phyloP scores from a whole-genome alignment of 495 filamentous ascomycete genomes.

The Penicillium diatomitis region DNA sequence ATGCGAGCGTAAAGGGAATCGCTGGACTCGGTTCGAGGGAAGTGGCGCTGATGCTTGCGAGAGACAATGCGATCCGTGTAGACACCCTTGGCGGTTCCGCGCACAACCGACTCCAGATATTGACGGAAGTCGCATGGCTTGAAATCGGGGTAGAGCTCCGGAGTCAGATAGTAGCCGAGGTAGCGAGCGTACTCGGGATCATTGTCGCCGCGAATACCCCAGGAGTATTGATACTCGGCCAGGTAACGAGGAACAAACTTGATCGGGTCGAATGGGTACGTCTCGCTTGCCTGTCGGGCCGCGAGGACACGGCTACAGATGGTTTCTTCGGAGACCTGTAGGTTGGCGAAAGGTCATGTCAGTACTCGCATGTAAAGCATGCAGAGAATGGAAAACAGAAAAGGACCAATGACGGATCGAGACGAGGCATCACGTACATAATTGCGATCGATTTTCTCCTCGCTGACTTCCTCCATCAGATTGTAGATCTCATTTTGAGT shows the following conservation, averaged over 20 bases:
- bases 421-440: conserved; percentile 31
- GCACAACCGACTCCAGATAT: conserved; percentile 32
- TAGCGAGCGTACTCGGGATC: conserved; percentile 48
- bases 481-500: conserved; percentile 42
- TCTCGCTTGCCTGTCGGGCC: conserved; percentile 37
- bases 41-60: conserved; percentile 34
- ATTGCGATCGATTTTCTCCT: conserved; percentile 44
- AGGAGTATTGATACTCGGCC: conserved; percentile 42
- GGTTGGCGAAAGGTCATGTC: neutral
- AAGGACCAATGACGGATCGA: conserved; percentile 4
- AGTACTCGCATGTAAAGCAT: no score
- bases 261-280: conserved; percentile 38
- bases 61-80: conserved; percentile 38
- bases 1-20: conserved; percentile 35
- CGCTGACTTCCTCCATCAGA: conserved; percentile 41
- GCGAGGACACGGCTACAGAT: conserved; percentile 35
- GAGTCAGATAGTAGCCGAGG: conserved; percentile 47
- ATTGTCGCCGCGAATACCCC: conserved; percentile 49
- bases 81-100: conserved; percentile 35
- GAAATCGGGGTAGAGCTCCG: conserved; percentile 49
- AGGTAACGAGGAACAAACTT: conserved; percentile 34
- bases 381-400: neutral
- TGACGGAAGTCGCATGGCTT: conserved; percentile 31
- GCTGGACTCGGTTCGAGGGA: conserved; percentile 37
- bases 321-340: conserved; percentile 33